Evolutionary conservation across 495 filamentous ascomycete species (phyloP).

Genomic region (Talaromyces liani): DNA sequence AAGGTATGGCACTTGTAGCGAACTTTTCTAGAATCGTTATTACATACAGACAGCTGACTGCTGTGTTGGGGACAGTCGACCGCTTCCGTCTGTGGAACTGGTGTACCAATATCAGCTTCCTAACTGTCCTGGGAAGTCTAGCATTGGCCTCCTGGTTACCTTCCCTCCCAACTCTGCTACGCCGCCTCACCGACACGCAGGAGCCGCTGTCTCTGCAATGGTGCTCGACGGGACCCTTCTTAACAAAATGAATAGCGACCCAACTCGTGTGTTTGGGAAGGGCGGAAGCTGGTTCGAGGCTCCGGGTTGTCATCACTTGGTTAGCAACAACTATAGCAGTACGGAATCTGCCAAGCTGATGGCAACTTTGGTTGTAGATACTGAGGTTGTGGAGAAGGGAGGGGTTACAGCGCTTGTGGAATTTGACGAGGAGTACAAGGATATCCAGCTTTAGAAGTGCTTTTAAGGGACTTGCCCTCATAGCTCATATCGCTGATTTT

Average conservation of each 20-base stretch:
- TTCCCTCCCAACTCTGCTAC: slow-evolving; percentile 29
- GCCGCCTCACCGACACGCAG: slow-evolving; percentile 34
- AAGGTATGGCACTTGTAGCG: no score
- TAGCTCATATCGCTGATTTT: no score
- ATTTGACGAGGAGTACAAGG: slow-evolving; percentile 27
- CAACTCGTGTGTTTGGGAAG: slow-evolving; percentile 15
- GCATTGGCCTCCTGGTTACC: slow-evolving; percentile 25
- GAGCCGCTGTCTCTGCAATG: slow-evolving; percentile 23
- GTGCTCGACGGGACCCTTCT: slow-evolving; percentile 22
- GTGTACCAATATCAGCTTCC: slow-evolving; percentile 22
- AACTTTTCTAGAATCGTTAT: no score
- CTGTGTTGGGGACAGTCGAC: no score
- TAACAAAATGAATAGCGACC: slow-evolving; percentile 38
- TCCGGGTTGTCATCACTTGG: slow-evolving; percentile 36
- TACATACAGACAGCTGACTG: no score
- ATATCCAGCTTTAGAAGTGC: no score
- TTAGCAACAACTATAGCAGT: slow-evolving; percentile 31
- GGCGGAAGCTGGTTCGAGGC: slow-evolving; percentile 35
- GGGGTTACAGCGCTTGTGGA: slow-evolving; percentile 21
- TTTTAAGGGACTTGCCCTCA: no score
- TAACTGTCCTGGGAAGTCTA: slow-evolving; percentile 25
- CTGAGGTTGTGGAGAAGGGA: slow-evolving; percentile 21
- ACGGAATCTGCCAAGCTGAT: slow-evolving; percentile 23
- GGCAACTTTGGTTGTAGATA: slow-evolving; percentile 26
- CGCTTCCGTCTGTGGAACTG: slow-evolving; percentile 20